Evolutionary conservation across 306 rosid species (phyloP), one percentile per base, ranked within the genome.

Genomic region (Morella rubra): DNA sequence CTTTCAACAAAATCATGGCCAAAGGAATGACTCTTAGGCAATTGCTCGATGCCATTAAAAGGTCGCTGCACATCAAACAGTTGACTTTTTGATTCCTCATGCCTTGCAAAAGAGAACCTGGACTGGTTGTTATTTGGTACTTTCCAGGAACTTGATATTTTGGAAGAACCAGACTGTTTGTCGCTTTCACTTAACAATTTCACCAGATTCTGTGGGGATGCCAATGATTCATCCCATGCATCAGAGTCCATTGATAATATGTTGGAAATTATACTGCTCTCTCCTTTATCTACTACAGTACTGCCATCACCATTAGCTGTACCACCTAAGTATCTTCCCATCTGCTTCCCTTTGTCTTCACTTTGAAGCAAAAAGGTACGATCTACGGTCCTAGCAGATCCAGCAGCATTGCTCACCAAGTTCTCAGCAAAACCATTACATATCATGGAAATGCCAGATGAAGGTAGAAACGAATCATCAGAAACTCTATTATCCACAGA

Each of bases 71-170:
- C 65, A 81, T 86, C 86, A 74, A 81, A 86, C 69, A 74, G 79
- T 72, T 79, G 89, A 76, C 81, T 74, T 75, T 75, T 82, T 69
- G 89, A 77, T 61, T 91, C 96, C 81, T 90, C 97, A 74, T 89
- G 96, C 61, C 97, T 84, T 37, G 98, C 98, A 80, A 94, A 94
- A 74, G 96, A 91, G 68, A 94, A 94, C 70, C 97, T 86, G 47
- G 97, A 91, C 83, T 91, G 98, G 77, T 79, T 90, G 75, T 88
- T 91, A 81, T 76, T 84, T 72, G 83, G 97, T 64, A 65, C 88
- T 84, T 89, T 94, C 91, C 93, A 81, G 56, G 98, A 85, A 85
- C 86, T 81, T 22, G 94, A 79, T 49, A 80, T 80, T 62, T 85
- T 83, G 8, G 79, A 80, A 16, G 85, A 53, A 64, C 83, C 79